Percentiles rank a stretch among this genome's conserved stretches.
phyloP scores from a whole-genome alignment of 75 land plant genomes.

The Pinus taeda region DNA sequence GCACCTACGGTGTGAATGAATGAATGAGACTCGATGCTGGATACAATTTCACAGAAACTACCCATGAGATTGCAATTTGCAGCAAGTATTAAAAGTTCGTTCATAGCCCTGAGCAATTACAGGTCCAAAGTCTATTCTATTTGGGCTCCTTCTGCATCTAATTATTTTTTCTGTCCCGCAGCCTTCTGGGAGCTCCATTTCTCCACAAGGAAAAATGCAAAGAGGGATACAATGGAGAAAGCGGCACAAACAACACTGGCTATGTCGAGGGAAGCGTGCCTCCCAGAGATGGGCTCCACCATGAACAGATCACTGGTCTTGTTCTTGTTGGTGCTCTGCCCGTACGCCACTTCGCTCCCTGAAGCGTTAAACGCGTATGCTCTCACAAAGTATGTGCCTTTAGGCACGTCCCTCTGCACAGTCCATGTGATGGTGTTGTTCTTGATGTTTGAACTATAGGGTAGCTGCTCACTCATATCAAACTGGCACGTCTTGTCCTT shows the following conservation, averaged over 20 bases:
- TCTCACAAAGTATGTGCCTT: conserved; percentile 70
- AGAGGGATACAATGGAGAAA: conserved; percentile 64
- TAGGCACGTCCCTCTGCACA: conserved; percentile 49
- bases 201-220: conserved; percentile 60
- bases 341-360: conserved; percentile 52
- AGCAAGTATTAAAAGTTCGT: no score
- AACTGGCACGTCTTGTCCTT: conserved; percentile 55
- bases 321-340: conserved; percentile 55
- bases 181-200: conserved; percentile 28
- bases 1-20: no score
- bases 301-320: conserved; percentile 49
- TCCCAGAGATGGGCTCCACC: conserved; percentile 61
- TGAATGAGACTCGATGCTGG: no score
- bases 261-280: conserved; percentile 63
- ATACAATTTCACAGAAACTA: no score
- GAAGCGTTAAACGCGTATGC: conserved; percentile 55
- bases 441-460: conserved; percentile 13
- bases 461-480: conserved; percentile 18
- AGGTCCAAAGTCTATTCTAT: no score
- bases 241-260: conserved; percentile 67
- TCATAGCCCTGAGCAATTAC: no score
- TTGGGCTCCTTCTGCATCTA: no score
- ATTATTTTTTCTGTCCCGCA: no score
- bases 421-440: conserved; percentile 22
- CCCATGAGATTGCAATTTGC: no score